Evolutionary conservation across 1,284 basidiomycete genomes (phyloP), one percentile per base, ranked within the genome.

Genomic region (Violaceomyces palustris): DNA sequence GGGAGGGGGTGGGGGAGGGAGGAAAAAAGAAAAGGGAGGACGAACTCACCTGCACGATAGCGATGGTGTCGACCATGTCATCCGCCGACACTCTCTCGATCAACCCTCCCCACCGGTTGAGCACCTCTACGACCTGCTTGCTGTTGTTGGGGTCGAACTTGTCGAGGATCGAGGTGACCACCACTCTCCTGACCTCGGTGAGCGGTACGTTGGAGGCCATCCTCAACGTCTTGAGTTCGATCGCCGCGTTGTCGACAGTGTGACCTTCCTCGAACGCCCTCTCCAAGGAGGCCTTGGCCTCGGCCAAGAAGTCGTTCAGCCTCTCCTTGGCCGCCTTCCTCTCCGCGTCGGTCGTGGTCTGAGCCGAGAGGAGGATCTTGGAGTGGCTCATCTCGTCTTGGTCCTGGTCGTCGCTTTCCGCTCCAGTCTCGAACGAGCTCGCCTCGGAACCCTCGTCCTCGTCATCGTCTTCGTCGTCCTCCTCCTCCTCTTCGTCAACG

Each of bases 161-260:
- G 28, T 34, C 44, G 36, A 72, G 50, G 28, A 69, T 46, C 27
- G 62, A 61, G 17, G 78, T 79, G 25, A 92, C 79, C 22, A 90
- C 87, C 12, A 84, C 83, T 71, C 85, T 83, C 40, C 85, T 80
- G 35, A 93, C 88, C 50, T 82, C 79, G 15, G 78, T 78, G 21
- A 90, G 79, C 4, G 86, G 80, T 34, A 92, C 90, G 68, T 93
- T 93, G 59, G 83, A 86, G 31, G 89, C 88, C 90, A 93, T 93
- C 35, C 90, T 83, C 41, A 93, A 79, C 39, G 89, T 93, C 78
- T 92, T 93, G 60, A 93, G 80, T 71, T 93, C 89, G 61, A 93
- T 88, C 0, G 87, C 80, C 1, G 89, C 88, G 74, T 93, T 89
- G 64, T 92, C 89, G 39, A 91, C 82, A 4, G 85, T 86, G 75